phyloP scores from a whole-genome alignment of 495 filamentous ascomycete genomes.

The Oidiodendron maius region DNA sequence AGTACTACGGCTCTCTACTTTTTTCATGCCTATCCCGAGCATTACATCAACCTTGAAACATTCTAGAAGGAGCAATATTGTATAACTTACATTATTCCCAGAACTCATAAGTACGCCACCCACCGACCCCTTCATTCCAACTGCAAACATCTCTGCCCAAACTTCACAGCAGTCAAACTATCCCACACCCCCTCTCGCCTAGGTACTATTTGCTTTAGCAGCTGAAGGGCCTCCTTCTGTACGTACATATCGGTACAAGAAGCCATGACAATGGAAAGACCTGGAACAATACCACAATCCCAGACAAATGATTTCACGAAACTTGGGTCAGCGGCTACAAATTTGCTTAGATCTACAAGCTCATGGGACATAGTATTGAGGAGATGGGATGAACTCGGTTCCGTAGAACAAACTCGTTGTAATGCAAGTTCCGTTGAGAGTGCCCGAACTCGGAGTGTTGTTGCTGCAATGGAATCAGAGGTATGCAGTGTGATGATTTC shows the following conservation, averaged over 20 bases:
- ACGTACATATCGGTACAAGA: not conserved
- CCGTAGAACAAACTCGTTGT: too few relatives aligned
- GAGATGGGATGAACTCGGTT: too few relatives aligned
- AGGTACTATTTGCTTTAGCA: slow-evolving; percentile 1
- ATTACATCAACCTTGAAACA: too few relatives aligned
- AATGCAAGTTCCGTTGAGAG: slow-evolving; percentile 8
- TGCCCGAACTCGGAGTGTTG: slow-evolving; percentile 15
- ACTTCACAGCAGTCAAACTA: not conserved
- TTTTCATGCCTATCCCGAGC: too few relatives aligned
- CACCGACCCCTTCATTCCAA: too few relatives aligned
- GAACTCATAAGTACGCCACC: too few relatives aligned
- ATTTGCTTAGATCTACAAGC: not conserved
- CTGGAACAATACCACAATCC: slow-evolving; percentile 3
- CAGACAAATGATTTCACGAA: slow-evolving; percentile 4
- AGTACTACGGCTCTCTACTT: too few relatives aligned
- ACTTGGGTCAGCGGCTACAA: slow-evolving; percentile 1
- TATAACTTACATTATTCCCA: too few relatives aligned
- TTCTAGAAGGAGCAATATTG: too few relatives aligned
- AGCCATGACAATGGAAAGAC: not conserved
- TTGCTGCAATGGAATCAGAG: slow-evolving; percentile 11
- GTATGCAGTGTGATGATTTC: slow-evolving; percentile 8
- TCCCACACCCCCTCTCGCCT: slow-evolving; percentile 10
- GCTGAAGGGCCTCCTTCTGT: not conserved
- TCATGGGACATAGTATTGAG: too few relatives aligned
- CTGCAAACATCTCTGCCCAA: not conserved